A percentile compares a stretch with the other conserved stretches of the same genome.
These are phyloP conservation scores for Mentha longifolia DNA, from an alignment of 257 asterid species.

Conservation along the genomic window DNA sequence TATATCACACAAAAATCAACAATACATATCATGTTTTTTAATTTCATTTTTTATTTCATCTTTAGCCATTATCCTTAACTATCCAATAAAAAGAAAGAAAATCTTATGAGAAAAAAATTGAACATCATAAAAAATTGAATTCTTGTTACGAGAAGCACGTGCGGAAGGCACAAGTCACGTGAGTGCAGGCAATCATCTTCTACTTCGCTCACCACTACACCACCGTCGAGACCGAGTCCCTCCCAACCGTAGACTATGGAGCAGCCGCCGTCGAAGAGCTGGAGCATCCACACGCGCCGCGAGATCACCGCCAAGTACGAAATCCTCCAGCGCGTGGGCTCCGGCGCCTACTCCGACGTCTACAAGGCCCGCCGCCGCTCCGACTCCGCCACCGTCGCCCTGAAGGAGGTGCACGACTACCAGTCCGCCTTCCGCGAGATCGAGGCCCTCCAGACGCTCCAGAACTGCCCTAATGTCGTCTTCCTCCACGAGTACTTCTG, in stretches of 20 bases:
- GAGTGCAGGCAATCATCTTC: neutral
- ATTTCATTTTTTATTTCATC: too few species aligned
- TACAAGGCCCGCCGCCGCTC: conserved; percentile 79
- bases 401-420: conserved; percentile 90
- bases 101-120: too few species aligned
- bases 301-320: conserved; percentile 78
- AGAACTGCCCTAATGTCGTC: conserved; percentile 70
- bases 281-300: conserved; percentile 94
- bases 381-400: conserved; percentile 75
- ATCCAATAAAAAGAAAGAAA: too few species aligned
- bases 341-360: conserved; percentile 97
- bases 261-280: conserved; percentile 67
- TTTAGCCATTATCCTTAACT: too few species aligned
- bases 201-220: conserved; percentile 7
- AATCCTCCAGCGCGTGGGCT: conserved; percentile 75
- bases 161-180: conserved; percentile 19
- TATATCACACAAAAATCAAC: too few species aligned
- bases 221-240: conserved; percentile 1
- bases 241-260: conserved; percentile 24
- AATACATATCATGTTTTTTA: too few species aligned
- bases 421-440: conserved; percentile 85
- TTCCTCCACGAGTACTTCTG: conserved; percentile 79
- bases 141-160: conserved; percentile 17
- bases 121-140: neutral
- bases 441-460: conserved; percentile 78